A percentile compares a stretch with the other conserved stretches of the same genome.
Evolutionary conservation across 148 eudicot species (phyloP).

Genomic region (Rhododendron simsii): DNA sequence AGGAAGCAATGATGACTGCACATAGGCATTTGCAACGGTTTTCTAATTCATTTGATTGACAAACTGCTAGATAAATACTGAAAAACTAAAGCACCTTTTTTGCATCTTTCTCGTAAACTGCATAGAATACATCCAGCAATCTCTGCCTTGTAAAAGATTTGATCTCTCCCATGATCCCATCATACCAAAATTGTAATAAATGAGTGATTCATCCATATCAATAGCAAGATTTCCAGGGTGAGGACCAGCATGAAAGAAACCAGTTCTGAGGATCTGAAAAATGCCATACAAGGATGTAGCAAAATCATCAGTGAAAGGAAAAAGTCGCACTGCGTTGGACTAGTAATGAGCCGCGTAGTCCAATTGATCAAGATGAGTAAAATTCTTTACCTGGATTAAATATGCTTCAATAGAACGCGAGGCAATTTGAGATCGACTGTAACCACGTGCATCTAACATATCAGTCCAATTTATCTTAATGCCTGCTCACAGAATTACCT

Average conservation of each 20-base stretch:
- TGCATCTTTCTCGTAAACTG: constrained; percentile 88
- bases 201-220: constrained; percentile 85
- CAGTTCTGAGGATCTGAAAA: constrained; percentile 82
- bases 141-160: constrained; percentile 80
- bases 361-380: not conserved
- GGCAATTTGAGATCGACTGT: constrained; percentile 68
- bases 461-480: constrained; percentile 76
- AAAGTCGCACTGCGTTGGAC: not conserved
- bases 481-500: constrained; percentile 40
- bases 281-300: not conserved
- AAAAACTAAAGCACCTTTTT: constrained; percentile 56
- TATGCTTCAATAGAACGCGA: constrained; percentile 89
- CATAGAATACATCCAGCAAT: constrained; percentile 81
- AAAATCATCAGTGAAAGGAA: not conserved
- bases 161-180: constrained; percentile 99
- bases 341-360: not conserved
- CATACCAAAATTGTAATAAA: constrained; percentile 98
- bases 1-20: not conserved
- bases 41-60: not conserved
- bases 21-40: not conserved
- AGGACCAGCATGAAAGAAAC: constrained; percentile 99
- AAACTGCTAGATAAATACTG: not conserved
- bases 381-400: constrained; percentile 67
- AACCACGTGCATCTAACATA: constrained; percentile 63
- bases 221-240: constrained; percentile 99